These are phyloP conservation scores for Skeletonema costatum DNA, from an alignment of 108 stramenopile genomes.

Conservation along the genomic window DNA sequence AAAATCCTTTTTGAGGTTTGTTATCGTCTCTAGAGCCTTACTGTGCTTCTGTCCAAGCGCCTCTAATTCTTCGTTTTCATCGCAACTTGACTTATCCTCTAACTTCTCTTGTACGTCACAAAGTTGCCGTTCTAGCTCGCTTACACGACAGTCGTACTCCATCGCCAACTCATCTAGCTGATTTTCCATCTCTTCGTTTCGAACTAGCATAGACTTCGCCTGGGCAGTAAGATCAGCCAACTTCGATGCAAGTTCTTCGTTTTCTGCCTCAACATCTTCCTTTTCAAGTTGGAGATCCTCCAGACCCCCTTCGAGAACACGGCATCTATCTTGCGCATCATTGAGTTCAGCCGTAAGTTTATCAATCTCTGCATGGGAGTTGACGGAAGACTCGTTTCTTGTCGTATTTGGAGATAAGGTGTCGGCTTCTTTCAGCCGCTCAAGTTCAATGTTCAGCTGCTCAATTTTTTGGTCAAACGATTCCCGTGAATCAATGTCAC, in stretches of 20 bases:
- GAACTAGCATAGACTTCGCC: constrained; percentile 40
- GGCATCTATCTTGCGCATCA: not conserved
- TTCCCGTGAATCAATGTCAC: not conserved
- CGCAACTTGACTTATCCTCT: constrained; percentile 3
- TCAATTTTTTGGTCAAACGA: not conserved
- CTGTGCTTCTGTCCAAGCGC: constrained; percentile 4
- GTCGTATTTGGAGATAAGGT: not conserved
- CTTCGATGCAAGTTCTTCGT: constrained; percentile 26
- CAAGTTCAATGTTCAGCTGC: constrained; percentile 14
- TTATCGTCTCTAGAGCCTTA: constrained; percentile 12
- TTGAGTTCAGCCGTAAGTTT: not conserved
- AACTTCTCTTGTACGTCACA: constrained; percentile 1
- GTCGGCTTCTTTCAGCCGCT: not conserved
- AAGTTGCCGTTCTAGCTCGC: constrained; percentile 15
- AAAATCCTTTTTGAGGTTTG: constrained; percentile 2
- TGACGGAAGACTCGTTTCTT: not conserved
- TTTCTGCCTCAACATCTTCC: constrained; percentile 11
- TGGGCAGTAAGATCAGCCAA: constrained; percentile 32
- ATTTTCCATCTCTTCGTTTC: constrained; percentile 40
- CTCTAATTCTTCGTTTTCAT: not conserved
- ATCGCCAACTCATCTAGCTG: constrained; percentile 19
- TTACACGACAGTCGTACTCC: constrained; percentile 29
- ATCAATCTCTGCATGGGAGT: not conserved
- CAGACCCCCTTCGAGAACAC: not conserved
- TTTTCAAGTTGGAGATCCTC: constrained; percentile 3